These are phyloP conservation scores for Nakazawaea ishiwadae DNA, from an alignment of 805 yeast species.

Conservation along the genomic window DNA sequence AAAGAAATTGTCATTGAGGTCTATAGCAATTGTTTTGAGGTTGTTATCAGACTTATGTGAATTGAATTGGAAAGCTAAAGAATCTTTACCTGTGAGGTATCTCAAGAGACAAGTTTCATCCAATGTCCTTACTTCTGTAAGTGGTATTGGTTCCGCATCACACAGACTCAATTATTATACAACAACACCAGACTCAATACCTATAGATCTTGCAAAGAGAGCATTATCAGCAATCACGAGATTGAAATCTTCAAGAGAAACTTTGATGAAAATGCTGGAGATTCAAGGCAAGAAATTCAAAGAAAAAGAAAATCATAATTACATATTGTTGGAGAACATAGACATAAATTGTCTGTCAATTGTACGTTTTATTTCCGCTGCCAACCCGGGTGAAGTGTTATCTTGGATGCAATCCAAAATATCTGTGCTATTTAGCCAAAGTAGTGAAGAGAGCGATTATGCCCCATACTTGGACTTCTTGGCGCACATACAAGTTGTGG, in stretches of 20 bases:
- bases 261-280: constrained; percentile 14
- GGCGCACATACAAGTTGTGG: constrained; percentile 35
- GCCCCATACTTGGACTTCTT: constrained; percentile 43
- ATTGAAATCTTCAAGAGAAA: constrained; percentile 13
- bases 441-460: constrained; percentile 27
- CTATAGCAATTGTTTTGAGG: constrained; percentile 32
- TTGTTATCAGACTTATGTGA: constrained; percentile 37
- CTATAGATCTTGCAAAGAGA: constrained; percentile 19
- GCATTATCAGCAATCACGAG: constrained; percentile 11
- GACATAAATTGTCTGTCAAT: constrained; percentile 36
- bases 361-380: constrained; percentile 42
- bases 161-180: constrained; percentile 29
- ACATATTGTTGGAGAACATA: constrained; percentile 25
- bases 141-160: constrained; percentile 27
- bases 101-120: constrained; percentile 19
- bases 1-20: constrained; percentile 22
- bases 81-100: constrained; percentile 18
- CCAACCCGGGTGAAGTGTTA: constrained; percentile 41
- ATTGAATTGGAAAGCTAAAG: constrained; percentile 32
- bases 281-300: constrained; percentile 12
- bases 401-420: constrained; percentile 28
- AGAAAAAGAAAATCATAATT: constrained; percentile 17
- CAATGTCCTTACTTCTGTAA: constrained; percentile 19
- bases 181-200: constrained; percentile 26
- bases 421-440: constrained; percentile 13